Evolutionary conservation across 805 yeast genomes (phyloP), one percentile per base, ranked within the genome.

Genomic region (Zygoascus biomembranicola): DNA sequence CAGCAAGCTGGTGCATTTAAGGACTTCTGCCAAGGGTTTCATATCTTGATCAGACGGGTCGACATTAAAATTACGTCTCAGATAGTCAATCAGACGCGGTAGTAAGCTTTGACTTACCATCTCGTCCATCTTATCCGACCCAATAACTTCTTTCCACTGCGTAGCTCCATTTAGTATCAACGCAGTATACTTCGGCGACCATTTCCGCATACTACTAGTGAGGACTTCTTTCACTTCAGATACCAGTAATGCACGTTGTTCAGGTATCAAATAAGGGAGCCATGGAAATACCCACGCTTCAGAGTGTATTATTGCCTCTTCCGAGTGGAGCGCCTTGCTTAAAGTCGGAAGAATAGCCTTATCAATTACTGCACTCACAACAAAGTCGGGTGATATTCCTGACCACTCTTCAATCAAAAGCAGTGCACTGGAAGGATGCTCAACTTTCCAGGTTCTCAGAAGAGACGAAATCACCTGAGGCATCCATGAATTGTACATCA

Each of bases 391-490:
- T 2, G 77, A 51, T 1, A 76, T 55, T 0, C 61, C 63, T 23
- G 63, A 66, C 82, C 79, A 76, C 19, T 71, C 73, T 18, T 76
- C 65, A 0, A 78, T 50, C 2, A 75, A 52, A 0, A 70, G 61
- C 6, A 77, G 63, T 1, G 72, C 74, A 11, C 73, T 51, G 47
- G 71, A 69, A 1, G 80, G 76, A 43, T 71, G 68, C 16, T 59
- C 50, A 4, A 69, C 61, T 8, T 69, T 57, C 81, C 81, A 77
- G 6, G 64, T 58, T 8, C 60, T 49, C 10, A 50, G 47, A 11
- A 76, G 62, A 11, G 62, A 62, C 0, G 58, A 37, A 1, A 61
- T 52, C 5, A 74, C 59, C 19, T 66, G 67, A 0, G 73, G 71
- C 2, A 65, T 57, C 77, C 78, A 75, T 3, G 62, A 49, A 4